These are phyloP conservation scores for Colletotrichum sp. DNA, from an alignment of 2,329 filamentous ascomycete genomes.

Conservation along the genomic window DNA sequence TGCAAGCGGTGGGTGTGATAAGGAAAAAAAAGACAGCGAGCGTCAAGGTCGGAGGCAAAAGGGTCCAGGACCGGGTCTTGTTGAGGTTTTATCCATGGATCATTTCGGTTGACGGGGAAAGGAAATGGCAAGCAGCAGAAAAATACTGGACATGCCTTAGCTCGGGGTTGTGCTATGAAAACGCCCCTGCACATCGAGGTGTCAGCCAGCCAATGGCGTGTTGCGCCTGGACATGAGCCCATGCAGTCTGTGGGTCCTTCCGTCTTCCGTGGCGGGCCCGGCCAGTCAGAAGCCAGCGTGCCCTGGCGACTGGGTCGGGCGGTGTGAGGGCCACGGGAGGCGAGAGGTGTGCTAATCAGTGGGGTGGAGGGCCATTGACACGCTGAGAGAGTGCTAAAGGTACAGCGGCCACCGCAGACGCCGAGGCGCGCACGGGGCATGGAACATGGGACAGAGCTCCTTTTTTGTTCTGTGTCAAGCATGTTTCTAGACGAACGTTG, in stretches of 20 bases:
- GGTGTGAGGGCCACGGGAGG: conserved; percentile 11
- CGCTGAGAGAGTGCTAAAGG: background rate
- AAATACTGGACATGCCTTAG: background rate
- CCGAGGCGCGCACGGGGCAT: background rate
- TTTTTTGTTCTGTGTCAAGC: background rate
- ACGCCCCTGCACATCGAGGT: conserved; percentile 4
- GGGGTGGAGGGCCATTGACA: background rate
- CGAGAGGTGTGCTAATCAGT: conserved; percentile 6
- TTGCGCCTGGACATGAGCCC: conserved; percentile 5
- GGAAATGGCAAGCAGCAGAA: conserved; percentile 17
- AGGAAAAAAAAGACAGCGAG: conserved; percentile 2
- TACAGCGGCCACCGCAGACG: background rate
- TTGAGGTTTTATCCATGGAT: conserved; percentile 26
- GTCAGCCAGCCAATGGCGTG: conserved; percentile 1
- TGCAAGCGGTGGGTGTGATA: background rate
- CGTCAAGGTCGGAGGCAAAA: conserved; percentile 8
- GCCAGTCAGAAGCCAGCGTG: background rate
- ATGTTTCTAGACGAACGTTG: background rate
- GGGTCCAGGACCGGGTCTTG: conserved; percentile 18
- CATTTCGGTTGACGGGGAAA: conserved; percentile 24
- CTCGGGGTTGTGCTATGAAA: conserved; percentile 13
- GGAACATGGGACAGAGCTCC: conserved; percentile 13
- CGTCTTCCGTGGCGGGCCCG: conserved; percentile 6
- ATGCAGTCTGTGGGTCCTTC: conserved; percentile 13
- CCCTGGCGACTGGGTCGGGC: conserved; percentile 10